These are phyloP conservation scores for Desmodesmus armatus DNA, from an alignment of 139 green algal species.

Conservation along the genomic window DNA sequence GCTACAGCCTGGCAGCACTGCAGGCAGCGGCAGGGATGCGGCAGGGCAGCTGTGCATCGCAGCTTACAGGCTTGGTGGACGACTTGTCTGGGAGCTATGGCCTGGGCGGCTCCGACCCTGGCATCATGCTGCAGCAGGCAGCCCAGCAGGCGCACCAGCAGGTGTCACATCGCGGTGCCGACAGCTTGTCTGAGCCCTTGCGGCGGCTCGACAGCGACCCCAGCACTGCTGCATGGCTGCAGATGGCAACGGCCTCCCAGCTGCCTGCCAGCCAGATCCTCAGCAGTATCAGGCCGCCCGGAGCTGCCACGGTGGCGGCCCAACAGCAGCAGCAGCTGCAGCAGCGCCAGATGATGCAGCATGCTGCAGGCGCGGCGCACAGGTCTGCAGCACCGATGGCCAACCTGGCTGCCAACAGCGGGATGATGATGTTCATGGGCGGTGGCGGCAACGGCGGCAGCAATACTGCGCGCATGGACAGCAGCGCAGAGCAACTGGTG, in stretches of 20 bases:
- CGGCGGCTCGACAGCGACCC: not conserved
- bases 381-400: not conserved
- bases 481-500: not conserved
- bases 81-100: not conserved
- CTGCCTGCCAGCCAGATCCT: conserved; percentile 18
- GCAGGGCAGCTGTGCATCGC: not conserved
- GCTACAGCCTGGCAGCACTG: not conserved
- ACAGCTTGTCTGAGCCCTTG: conserved; percentile 9
- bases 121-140: not conserved
- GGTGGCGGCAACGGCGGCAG: not conserved
- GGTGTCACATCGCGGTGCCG: not conserved
- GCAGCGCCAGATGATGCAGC: not conserved
- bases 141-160: not conserved
- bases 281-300: conserved; percentile 14
- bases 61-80: not conserved
- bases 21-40: not conserved
- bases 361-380: not conserved
- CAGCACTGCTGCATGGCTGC: conserved; percentile 12
- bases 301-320: too few species aligned
- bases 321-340: not conserved
- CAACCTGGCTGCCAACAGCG: not conserved
- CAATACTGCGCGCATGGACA: too few species aligned
- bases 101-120: conserved; percentile 1
- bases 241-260: conserved; percentile 11
- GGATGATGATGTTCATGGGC: not conserved